Evolutionary conservation across 1,284 basidiomycete genomes (phyloP), one percentile per base, ranked within the genome.

Genomic region (Inonotus hispidus): DNA sequence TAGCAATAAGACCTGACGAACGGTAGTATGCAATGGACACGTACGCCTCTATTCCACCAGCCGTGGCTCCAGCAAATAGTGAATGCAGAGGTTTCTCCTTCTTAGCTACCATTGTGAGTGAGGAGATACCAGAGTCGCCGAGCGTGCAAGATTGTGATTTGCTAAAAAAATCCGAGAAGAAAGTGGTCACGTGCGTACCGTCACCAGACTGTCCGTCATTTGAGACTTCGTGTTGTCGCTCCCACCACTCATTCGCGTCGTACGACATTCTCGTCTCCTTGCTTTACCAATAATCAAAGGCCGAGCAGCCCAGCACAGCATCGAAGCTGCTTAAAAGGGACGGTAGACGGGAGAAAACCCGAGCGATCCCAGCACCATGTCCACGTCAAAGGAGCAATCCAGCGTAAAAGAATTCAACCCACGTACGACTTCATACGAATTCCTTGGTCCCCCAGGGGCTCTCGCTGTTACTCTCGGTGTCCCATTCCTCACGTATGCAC

Each of bases 11-110:
- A 65, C 66, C 63, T 61, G 66, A 78, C 64, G 76, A 70, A 56
- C 59, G 59, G 45, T 58, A 54, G 11, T 21, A 59, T 45, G 25
- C 55, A 27, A 14, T 1, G 47, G 39, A 1, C 8, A 75, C 84
- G 72, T 71, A 91, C 88, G 88, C 93, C 78, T 98, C 96, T 55
- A 98, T 81, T 2, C 90, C 95, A 19, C 97, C 96, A 19, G 96
- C 96, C 0, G 90, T 90, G n/a, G 93, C 85, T 27, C 97, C 96
- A 0, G 96, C 96, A 61, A 93, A 75, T 63, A 96, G 74, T 14
- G 91, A 91, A 68, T 92, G 88, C 13, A 88, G 46, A 0, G 92
- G 88, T 65, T 90, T 91, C 71, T 93, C 91, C 68, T 82, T 80
- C 53, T 75, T 70, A 1, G 73, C 68, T 77, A 47, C 46, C 60